Conservation (phyloP, 257 asterid genomes). For the Capsicum chinense region DNA sequence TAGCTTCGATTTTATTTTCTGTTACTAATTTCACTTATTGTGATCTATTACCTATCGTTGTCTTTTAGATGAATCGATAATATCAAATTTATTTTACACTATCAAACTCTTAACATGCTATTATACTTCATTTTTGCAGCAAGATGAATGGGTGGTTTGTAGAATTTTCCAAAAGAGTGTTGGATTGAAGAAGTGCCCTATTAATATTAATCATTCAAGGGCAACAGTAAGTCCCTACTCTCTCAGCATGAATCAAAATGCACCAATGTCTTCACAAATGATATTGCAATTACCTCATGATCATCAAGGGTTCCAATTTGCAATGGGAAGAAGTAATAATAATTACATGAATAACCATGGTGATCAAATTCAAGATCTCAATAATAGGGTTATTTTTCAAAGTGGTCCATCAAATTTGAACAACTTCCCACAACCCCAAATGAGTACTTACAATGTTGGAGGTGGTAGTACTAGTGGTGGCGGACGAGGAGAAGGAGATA, state of each 20-base stretch:
- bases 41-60: background rate
- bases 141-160: slow-evolving; percentile 98
- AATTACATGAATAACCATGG: slow-evolving; percentile 54
- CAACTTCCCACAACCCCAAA: slow-evolving; percentile 59
- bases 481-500: slow-evolving; percentile 6
- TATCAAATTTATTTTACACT: background rate
- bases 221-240: slow-evolving; percentile 49
- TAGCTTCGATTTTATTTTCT: background rate
- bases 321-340: slow-evolving; percentile 35
- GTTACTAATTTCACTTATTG: background rate
- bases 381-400: slow-evolving; percentile 35
- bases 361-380: slow-evolving; percentile 59
- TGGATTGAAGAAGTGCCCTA: slow-evolving; percentile 68
- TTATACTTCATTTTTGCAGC: slow-evolving; percentile 47
- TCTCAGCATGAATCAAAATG: slow-evolving; percentile 46
- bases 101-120: background rate
- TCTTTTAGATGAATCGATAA: background rate
- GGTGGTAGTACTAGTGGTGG: background rate
- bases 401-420: slow-evolving; percentile 41
- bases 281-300: slow-evolving; percentile 50
- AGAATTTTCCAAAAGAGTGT: slow-evolving; percentile 86
- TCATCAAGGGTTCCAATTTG: slow-evolving; percentile 44
- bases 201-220: slow-evolving; percentile 59
- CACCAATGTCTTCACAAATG: slow-evolving; percentile 51
- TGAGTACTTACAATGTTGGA: slow-evolving; percentile 42